Evolutionary conservation across 1,139 yeast genomes (phyloP).

Genomic region (Zhuliangozyma blackwelliae): DNA sequence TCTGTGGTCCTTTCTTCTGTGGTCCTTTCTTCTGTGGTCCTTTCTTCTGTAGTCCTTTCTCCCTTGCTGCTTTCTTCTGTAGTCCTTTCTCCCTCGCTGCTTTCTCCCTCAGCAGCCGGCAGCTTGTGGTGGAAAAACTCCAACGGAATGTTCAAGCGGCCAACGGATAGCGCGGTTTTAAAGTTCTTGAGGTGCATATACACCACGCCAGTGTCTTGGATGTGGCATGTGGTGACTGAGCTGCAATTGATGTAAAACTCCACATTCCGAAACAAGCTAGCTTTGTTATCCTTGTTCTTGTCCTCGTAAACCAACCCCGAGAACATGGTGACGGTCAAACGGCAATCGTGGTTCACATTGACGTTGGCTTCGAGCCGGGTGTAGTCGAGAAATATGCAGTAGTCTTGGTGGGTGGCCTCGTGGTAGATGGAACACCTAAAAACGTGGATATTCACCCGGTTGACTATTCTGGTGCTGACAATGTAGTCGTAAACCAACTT

Average conservation of each 20-base stretch:
- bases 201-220: slow-evolving; percentile 11
- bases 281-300: slow-evolving; percentile 11
- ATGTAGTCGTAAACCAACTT: slow-evolving; percentile 13
- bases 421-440: slow-evolving; percentile 20
- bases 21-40: too few species aligned
- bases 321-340: slow-evolving; percentile 21
- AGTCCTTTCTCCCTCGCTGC: background rate
- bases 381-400: slow-evolving; percentile 25
- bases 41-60: too few species aligned
- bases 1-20: too few species aligned
- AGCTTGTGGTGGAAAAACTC: slow-evolving; percentile 13
- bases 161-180: slow-evolving; percentile 18
- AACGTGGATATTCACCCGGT: slow-evolving; percentile 29
- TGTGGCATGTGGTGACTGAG: slow-evolving; percentile 20
- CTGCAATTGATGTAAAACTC: slow-evolving; percentile 26
- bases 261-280: slow-evolving; percentile 25
- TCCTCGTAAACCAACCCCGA: slow-evolving; percentile 27
- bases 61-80: too few species aligned
- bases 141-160: slow-evolving; percentile 24
- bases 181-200: slow-evolving; percentile 15
- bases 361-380: slow-evolving; percentile 24
- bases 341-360: slow-evolving; percentile 16
- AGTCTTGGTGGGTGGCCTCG: slow-evolving; percentile 14
- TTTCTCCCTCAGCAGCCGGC: too few species aligned
- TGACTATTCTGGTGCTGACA: slow-evolving; percentile 20